Evolutionary conservation across 2,329 filamentous ascomycete species (phyloP), one percentile per base, ranked within the genome.

Genomic region (Cladophialophora carrionii): DNA sequence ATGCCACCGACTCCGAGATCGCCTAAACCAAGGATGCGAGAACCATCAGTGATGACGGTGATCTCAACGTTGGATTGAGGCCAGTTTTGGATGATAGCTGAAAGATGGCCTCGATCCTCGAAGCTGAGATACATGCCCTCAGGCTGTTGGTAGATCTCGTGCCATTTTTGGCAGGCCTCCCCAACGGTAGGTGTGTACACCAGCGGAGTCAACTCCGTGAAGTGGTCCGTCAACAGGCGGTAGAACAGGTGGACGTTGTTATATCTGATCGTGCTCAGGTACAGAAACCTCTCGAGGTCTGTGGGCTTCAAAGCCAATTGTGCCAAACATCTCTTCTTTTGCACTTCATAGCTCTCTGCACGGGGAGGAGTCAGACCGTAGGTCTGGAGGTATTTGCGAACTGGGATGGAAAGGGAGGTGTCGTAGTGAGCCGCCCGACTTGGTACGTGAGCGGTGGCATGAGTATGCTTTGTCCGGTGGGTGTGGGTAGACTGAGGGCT

Each of bases 1-100:
- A 98, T 96, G 74, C 95, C 95, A 78, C 97, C 97, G 71, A 99
- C 89, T 72, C 95, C 95, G 63, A 98, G 86, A 79, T 99, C 95
- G 72, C 95, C 95, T 43, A 99, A 87, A 74, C 95, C 94, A 64
- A 88, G 78, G 88, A 89, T 97, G 71, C 95, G 90, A 56, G 93
- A 97, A 67, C 95, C 95, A 77, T 99, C 95, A 17, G 95, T 98
- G 72, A 99, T 89, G 76, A 96, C 93, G 75, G 92, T 96, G 76
- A 99, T 99, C 78, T 97, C 92, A 34, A 96, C 94, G 70, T 92
- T 87, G 70, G 85, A 80, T 77, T 95, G 89, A 31, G 92, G 92
- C 95, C 95, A 99, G 79, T 98, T 98, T 75, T 88, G 84, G 71
- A 98, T 88, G 76, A 98, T 93, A 53, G 90, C 89, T 73, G 88